A percentile compares a stretch with the other conserved stretches of the same genome.
phyloP scores from a whole-genome alignment of 192 early-diverging fungal genomes.

The Jimgerdemannia lactiflua region DNA sequence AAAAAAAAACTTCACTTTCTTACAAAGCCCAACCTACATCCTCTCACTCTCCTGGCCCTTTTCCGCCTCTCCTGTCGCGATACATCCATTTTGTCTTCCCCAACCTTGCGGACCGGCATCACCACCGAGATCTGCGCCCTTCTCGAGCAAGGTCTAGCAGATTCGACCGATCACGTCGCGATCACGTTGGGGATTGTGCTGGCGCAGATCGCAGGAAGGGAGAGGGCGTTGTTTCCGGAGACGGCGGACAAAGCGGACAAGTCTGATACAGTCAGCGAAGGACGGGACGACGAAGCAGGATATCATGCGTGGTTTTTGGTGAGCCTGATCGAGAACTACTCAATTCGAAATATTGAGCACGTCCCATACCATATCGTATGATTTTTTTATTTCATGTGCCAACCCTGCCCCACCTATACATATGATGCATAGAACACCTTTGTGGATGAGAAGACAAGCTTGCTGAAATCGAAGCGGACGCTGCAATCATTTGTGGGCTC shows the following conservation, averaged over 20 bases:
- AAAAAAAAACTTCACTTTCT: background rate
- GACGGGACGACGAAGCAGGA: background rate
- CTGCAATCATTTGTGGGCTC: background rate
- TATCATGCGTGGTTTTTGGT: background rate
- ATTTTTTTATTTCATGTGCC: background rate
- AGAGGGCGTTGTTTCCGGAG: background rate
- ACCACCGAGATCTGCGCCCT: background rate
- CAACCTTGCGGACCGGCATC: background rate
- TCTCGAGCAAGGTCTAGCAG: background rate
- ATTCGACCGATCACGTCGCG: background rate
- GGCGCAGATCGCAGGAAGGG: background rate
- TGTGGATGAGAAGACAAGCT: background rate
- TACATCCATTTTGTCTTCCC: background rate
- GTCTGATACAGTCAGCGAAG: background rate
- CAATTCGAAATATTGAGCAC: too few relatives aligned
- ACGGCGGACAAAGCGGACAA: background rate
- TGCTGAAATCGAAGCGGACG: background rate
- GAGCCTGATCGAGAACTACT: background rate
- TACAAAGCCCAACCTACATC: background rate
- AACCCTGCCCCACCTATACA: background rate
- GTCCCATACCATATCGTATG: background rate
- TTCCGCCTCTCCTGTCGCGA: background rate
- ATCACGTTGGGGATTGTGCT: background rate
- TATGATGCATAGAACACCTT: background rate
- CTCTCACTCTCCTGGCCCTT: background rate